These are phyloP conservation scores for Exophiala alcalophila DNA, from an alignment of 2,329 filamentous ascomycete genomes.

Conservation along the genomic window DNA sequence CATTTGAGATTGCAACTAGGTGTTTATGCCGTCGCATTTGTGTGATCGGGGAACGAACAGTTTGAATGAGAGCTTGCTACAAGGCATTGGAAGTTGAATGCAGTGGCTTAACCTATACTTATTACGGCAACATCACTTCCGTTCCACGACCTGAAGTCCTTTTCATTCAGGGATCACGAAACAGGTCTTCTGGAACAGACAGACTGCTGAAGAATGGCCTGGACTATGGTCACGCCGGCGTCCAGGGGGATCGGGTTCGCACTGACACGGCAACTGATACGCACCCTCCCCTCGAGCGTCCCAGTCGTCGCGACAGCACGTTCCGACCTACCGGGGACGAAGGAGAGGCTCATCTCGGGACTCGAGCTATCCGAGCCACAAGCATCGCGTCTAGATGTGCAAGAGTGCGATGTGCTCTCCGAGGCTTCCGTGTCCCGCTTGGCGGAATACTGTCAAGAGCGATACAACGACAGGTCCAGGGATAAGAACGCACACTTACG, in stretches of 20 bases:
- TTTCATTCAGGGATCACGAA: no score
- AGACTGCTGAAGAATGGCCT: conserved; percentile 31
- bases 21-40: no score
- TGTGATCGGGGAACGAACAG: no score
- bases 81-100: no score
- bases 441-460: conserved; percentile 52
- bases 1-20: no score
- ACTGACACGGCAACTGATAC: conserved; percentile 57
- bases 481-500: conserved; percentile 54
- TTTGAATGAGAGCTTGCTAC: no score
- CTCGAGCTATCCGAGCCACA: conserved; percentile 18
- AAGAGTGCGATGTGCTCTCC: conserved; percentile 33
- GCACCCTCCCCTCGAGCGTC: conserved; percentile 49
- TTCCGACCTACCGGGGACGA: conserved; percentile 40
- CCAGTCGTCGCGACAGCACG: conserved; percentile 62
- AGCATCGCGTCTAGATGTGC: conserved; percentile 41
- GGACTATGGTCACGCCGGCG: conserved; percentile 51
- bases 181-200: no score
- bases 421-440: conserved; percentile 60
- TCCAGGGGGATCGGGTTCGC: conserved; percentile 64
- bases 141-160: no score
- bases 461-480: conserved; percentile 47
- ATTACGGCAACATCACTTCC: no score
- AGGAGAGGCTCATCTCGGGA: conserved; percentile 49
- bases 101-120: no score